Evolutionary conservation across 2,329 filamentous ascomycete genomes (phyloP), one percentile per base, ranked within the genome.

Genomic region (Lasiodiplodia sp.): DNA sequence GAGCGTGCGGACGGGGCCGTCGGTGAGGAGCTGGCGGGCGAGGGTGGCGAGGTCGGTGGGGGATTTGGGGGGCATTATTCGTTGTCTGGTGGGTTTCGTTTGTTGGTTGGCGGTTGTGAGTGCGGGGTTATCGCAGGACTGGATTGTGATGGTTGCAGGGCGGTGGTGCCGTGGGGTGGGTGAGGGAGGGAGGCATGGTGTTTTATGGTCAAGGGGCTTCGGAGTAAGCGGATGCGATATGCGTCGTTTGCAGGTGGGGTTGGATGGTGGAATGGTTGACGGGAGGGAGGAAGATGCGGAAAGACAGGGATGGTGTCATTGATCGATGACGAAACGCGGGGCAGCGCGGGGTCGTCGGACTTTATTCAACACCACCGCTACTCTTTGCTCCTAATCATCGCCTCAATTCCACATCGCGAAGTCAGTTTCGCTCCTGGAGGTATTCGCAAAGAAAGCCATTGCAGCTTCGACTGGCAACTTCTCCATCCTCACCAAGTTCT

Each of bases 61-160:
- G 34, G 60, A 25, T 28, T 21, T 34, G 23, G 18, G 47, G 82
- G 86, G 47, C 86, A 86, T n/a, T 75, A 87, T 28, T 28, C 6
- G 28, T 28, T 28, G 6, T 28, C 4, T 28, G 28, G 28, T 31
- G 28, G 28, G 23, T 23, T 31, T 6, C 2, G 31, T 34, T 34
- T 34, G 8, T 34, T 34, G 40, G 58, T 31, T 21, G 23, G 3
- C 10, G 23, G 58, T 31, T 31, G 23, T 8, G 40, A 23, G 40
- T n/a, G 21, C 23, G 44, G 14, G 56, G 56, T 28, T 34, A 34
- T 34, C 31, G 8, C 2, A 1, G 31, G 8, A 2, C 8, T 34
- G 31, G 8, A 34, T 34, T 34, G 31, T 8, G 7, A 7, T 34
- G 31, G 2, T 34, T 34, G 31, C 8, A 34, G 31, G 31, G 31